Conservation (phyloP, 2,329 filamentous ascomycete genomes). For the Dothideomycetidae sp. region DNA sequence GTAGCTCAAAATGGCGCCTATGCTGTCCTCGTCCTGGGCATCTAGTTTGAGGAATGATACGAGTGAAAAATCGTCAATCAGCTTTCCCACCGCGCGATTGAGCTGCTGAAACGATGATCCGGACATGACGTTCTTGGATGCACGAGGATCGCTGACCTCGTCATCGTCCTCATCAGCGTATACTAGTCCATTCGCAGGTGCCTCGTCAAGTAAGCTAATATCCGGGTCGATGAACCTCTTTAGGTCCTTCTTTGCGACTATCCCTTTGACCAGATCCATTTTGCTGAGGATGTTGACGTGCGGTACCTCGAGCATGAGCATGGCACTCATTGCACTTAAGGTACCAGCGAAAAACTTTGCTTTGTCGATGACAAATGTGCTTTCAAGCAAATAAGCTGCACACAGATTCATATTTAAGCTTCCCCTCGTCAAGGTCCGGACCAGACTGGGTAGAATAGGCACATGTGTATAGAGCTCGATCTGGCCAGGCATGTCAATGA, state of each 20-base stretch:
- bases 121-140: slow-evolving; percentile 58
- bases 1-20: slow-evolving; percentile 70
- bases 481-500: slow-evolving; percentile 97
- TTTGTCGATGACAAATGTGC: slow-evolving; percentile 86
- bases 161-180: slow-evolving; percentile 26
- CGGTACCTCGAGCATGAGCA: slow-evolving; percentile 96
- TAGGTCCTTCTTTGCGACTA: slow-evolving; percentile 73
- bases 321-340: slow-evolving; percentile 91
- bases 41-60: slow-evolving; percentile 87
- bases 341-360: slow-evolving; percentile 97
- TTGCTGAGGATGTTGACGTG: slow-evolving; percentile 95
- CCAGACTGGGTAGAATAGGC: slow-evolving; percentile 73
- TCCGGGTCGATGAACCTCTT: slow-evolving; percentile 86
- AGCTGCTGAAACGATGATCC: slow-evolving; percentile 69
- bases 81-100: slow-evolving; percentile 72
- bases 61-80: slow-evolving; percentile 98
- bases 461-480: slow-evolving; percentile 98
- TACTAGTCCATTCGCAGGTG: slow-evolving; percentile 42
- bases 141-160: slow-evolving; percentile 45
- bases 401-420: slow-evolving; percentile 81
- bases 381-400: slow-evolving; percentile 86
- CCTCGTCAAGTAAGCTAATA: slow-evolving; percentile 65
- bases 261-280: slow-evolving; percentile 91
- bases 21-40: slow-evolving; percentile 81
- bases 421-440: slow-evolving; percentile 68